A percentile compares a stretch with the other conserved stretches of the same genome.
phyloP scores from a whole-genome alignment of 805 yeast species.

The Lipomyces yamadae region DNA sequence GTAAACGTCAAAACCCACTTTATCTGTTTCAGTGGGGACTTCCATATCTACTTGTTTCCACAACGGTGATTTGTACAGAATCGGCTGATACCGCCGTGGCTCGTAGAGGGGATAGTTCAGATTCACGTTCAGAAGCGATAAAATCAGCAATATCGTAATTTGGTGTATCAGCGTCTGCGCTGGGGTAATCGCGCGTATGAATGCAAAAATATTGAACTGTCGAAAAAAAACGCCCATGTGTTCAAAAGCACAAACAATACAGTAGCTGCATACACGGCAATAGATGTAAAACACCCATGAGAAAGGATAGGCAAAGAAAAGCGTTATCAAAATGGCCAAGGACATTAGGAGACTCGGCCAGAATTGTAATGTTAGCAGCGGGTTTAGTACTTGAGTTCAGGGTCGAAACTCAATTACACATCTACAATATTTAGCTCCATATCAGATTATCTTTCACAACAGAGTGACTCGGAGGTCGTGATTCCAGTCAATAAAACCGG shows the following conservation, averaged over 20 bases:
- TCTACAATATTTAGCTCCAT: neutral
- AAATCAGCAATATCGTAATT: neutral
- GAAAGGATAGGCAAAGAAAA: neutral
- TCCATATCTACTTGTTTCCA: neutral
- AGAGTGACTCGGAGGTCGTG: no score
- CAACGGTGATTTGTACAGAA: neutral
- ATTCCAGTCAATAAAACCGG: neutral
- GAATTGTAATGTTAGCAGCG: neutral
- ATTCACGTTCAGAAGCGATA: slow-evolving; percentile 12
- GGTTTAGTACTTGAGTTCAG: neutral
- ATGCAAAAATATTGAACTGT: neutral
- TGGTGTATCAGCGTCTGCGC: neutral
- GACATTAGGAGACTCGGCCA: neutral
- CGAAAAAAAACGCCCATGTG: neutral
- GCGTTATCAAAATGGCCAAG: neutral
- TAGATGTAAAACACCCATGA: neutral
- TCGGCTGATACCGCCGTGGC: slow-evolving; percentile 1
- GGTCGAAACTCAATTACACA: neutral
- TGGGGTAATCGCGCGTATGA: neutral
- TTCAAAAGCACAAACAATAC: neutral
- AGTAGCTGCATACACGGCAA: neutral
- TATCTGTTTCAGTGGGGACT: neutral
- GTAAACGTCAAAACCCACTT: neutral
- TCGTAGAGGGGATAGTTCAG: slow-evolving; percentile 14
- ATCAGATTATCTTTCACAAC: no score